Percentiles rank a stretch among this genome's conserved stretches.
Evolutionary conservation across 345 rosid species (phyloP).

Genomic region (Syzygium aromaticum): DNA sequence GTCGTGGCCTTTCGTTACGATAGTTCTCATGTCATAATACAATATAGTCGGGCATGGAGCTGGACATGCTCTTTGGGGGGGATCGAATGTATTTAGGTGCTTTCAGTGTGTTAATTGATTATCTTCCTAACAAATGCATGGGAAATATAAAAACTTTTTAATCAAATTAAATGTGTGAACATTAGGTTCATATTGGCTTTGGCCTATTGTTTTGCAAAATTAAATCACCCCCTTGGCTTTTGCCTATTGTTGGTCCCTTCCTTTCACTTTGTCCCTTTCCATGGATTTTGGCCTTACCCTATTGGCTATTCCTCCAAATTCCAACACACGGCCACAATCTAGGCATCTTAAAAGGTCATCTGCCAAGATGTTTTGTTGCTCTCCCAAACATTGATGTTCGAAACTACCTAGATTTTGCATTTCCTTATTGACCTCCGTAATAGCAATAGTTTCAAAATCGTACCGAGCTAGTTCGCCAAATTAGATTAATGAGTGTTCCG

Average conservation of each 20-base stretch:
- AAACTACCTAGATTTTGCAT: too few species aligned
- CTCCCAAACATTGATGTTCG: too few species aligned
- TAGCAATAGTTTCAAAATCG: too few species aligned
- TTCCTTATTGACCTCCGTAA: too few species aligned
- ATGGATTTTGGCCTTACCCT: neutral
- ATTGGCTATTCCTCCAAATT: neutral
- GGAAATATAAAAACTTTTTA: neutral
- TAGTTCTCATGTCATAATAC: neutral
- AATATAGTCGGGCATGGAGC: neutral
- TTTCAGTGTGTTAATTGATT: neutral
- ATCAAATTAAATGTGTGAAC: neutral
- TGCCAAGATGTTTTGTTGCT: too few species aligned
- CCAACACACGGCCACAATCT: neutral
- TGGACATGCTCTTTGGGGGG: neutral
- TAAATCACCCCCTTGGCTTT: too few species aligned
- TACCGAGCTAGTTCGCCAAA: neutral
- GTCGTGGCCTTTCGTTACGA: neutral
- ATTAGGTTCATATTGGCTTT: neutral
- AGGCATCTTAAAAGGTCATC: neutral
- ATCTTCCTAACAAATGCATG: neutral
- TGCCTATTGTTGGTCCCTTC: too few species aligned
- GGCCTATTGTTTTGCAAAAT: too few species aligned
- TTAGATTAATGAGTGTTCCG: neutral
- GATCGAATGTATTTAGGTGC: neutral
- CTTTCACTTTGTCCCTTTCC: neutral